Base-by-base conservation (phyloP, 345 rosid species). In the Euphorbia peplus region DNA sequence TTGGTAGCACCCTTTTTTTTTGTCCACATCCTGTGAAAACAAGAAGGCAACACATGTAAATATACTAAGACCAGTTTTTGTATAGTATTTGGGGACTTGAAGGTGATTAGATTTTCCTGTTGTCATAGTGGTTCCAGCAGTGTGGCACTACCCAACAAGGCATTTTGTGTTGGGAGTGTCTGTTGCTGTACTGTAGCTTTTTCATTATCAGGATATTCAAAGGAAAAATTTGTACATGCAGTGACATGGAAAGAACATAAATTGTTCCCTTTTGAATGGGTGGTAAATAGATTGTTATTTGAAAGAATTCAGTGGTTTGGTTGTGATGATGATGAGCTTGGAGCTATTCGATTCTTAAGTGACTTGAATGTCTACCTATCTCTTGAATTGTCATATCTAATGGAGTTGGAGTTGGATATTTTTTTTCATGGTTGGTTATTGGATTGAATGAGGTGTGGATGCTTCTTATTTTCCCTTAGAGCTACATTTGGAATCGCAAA, bases 21-120 rank as follows among this genome's bases (percentile, higher is more conserved):
- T 67, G 58, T 85, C 81, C 73, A 67, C 67, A 67, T 74, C 83
- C 75, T 78, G 72, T 74, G 85, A 82, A 78, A 79, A 82, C 89
- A 70, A 60, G 77, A 82, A 80, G 90, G 83, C 90, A 74, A 77
- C 83, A 68, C 77, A 68, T 83, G 79, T 82, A 82, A 76, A 83
- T 72, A 64, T 76, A 74, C 76, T 78, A 75, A 82, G 78, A 75
- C 78, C 75, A 71, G 78, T 83, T 73, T 76, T 66, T 75, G 82
- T 82, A 71, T 63, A 68, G 79, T 79, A 68, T 69, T 79, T 71
- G 60, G 70, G 73, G 66, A 61, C 75, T 70, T 80, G 85, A 79
- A 76, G 80, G 72, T 68, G 75, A 78, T 75, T 81, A 80, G 86
- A 79, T 75, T 67, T 48, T 79, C 78, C 73, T 81, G 78, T 63